phyloP scores from a whole-genome alignment of 176 grass and related monocot genomes.

The Musa schizocarpa region DNA sequence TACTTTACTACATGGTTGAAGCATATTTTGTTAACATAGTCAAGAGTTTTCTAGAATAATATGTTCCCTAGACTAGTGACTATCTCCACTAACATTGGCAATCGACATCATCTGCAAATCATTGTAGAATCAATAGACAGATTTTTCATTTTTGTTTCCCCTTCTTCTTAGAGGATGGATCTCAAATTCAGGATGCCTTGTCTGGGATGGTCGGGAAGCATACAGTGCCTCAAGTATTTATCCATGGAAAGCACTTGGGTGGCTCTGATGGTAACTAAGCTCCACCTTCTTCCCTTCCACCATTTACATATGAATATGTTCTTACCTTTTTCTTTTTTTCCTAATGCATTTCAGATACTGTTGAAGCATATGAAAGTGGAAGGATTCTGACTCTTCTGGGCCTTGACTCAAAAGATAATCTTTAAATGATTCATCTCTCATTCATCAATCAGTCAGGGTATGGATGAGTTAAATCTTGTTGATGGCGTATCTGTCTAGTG shows the following conservation, averaged over 20 bases:
- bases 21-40: no score
- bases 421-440: slow-evolving; percentile 19
- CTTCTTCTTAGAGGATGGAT: slow-evolving; percentile 36
- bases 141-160: neutral
- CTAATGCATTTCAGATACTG: slow-evolving; percentile 36
- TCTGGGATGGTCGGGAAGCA: slow-evolving; percentile 34
- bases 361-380: slow-evolving; percentile 50
- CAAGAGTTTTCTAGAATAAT: no score
- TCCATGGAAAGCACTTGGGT: slow-evolving; percentile 56
- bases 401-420: slow-evolving; percentile 34
- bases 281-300: neutral
- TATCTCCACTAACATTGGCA: no score
- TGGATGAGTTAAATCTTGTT: neutral
- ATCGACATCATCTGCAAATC: no score
- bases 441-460: neutral
- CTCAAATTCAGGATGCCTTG: slow-evolving; percentile 56
- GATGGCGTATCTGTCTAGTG: neutral
- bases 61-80: no score
- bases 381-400: slow-evolving; percentile 45
- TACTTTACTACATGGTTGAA: no score
- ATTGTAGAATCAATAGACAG: no score
- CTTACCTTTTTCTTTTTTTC: neutral
- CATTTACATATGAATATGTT: neutral
- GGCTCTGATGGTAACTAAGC: slow-evolving; percentile 51
- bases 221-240: slow-evolving; percentile 60